Base-by-base conservation (phyloP, 1,139 yeast genomes). In the Yamadazyma kanchanaburiensis region DNA sequence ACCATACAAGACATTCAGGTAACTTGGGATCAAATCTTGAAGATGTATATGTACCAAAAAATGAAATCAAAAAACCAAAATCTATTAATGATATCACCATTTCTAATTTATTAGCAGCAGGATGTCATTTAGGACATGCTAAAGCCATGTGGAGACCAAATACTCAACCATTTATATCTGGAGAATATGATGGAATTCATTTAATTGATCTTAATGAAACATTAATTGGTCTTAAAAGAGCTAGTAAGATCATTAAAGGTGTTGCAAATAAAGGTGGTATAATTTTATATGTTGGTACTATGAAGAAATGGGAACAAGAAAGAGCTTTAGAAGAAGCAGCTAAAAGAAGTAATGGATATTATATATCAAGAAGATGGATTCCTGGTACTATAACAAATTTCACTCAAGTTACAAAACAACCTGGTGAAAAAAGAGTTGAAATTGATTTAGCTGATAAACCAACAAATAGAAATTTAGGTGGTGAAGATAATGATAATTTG, bases 371-470 rank as follows among this genome's bases (percentile, higher is more conserved):
- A 31, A 77, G 91, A 53, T 91, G 98, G 98, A 77, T 86, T 35
- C 96, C 97, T 2, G 98, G 98, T 43, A 84, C 95, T 15, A 70
- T 91, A 44, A 88, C 97, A 28, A 91, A 91, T 60, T 79, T 87
- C 34, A 67, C 80, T 22, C 85, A 80, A 53, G 82, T 86, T 22
- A 77, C 91, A 10, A 70, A 70, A 36, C 80, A 86, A 33, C 80
- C 77, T 49, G 74, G 80, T 62, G 74, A 66, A 14, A 85, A 79
- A 46, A 53, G 58, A 27, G 47, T 68, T 4, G 69, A 64, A 43
- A 48, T 67, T 19, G 66, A 67, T 42, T 60, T 67, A 61, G 42
- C 43, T 30, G 60, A 67, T 36, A 40, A 43, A 14, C 72, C 79
- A 28, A 78, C 94, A 4, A 71, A 70, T 27, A 72, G 88, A 40